These are phyloP conservation scores for Escovopsis sp. DNA, from an alignment of 2,329 filamentous ascomycete species.

Conservation along the genomic window DNA sequence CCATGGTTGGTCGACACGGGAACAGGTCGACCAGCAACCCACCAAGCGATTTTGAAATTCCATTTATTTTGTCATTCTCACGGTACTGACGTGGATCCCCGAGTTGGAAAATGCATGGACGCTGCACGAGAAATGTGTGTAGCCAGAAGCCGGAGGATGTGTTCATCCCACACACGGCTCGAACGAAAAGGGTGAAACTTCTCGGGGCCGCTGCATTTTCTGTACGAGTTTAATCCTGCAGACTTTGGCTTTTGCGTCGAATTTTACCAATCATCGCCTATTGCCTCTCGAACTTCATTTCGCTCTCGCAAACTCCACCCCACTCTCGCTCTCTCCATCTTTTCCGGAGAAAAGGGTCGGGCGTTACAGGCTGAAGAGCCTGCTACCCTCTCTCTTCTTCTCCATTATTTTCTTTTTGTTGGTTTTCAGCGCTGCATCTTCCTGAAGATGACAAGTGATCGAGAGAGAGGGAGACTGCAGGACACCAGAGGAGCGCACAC, in stretches of 20 bases:
- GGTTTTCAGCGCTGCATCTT: too few species aligned
- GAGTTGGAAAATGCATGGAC: conserved; percentile 3
- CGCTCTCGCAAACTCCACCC: background rate
- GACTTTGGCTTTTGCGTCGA: background rate
- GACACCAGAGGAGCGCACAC: too few species aligned
- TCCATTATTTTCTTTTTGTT: too few species aligned
- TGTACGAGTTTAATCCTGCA: conserved; percentile 6
- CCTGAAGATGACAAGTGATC: too few species aligned
- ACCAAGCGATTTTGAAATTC: conserved; percentile 4
- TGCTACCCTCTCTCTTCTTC: too few species aligned
- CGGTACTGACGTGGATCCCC: conserved; percentile 1
- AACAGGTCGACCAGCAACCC: conserved; percentile 3
- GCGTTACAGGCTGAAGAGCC: too few species aligned
- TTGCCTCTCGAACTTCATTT: too few species aligned
- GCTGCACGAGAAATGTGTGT: background rate
- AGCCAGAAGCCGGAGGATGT: background rate
- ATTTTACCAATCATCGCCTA: background rate
- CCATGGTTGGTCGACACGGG: conserved; percentile 1
- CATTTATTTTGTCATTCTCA: conserved; percentile 2
- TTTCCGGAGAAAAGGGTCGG: background rate
- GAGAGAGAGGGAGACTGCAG: too few species aligned
- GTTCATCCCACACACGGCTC: background rate
- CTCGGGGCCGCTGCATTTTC: conserved; percentile 2
- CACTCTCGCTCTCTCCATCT: background rate
- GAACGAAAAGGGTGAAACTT: background rate